Evolutionary conservation across 2,329 filamentous ascomycete species (phyloP).

Genomic region (Cladosporium sp.): DNA sequence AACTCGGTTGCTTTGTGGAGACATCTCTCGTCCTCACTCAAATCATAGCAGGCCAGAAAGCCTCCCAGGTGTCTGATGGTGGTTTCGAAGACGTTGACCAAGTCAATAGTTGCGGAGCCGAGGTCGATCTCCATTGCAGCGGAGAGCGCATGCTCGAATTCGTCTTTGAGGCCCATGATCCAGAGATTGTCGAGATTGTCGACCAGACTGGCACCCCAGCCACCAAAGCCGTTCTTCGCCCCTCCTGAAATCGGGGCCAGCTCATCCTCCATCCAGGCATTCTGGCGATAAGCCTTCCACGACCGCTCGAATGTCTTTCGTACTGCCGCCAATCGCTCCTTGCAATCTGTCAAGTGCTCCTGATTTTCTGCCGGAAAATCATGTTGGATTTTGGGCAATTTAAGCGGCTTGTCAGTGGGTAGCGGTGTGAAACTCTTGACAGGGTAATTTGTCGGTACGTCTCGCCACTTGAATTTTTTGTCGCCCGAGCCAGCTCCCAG

Average conservation of each 20-base stretch:
- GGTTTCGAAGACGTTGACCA: conserved; percentile 48
- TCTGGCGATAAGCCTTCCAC: conserved; percentile 42
- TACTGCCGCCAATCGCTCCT: conserved; percentile 35
- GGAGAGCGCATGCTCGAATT: conserved; percentile 44
- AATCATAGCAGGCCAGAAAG: conserved; percentile 33
- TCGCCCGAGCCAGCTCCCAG: conserved; percentile 3
- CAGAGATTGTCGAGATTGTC: conserved; percentile 45
- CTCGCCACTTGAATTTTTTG: conserved; percentile 36
- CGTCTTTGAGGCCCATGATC: conserved; percentile 46
- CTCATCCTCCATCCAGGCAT: conserved; percentile 49
- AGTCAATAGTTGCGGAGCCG: conserved; percentile 33
- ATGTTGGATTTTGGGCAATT: conserved; percentile 41
- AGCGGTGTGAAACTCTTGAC: conserved; percentile 34
- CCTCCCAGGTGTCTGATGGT: conserved; percentile 43
- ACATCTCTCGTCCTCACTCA: conserved; percentile 32
- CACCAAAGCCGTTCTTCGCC: conserved; percentile 40
- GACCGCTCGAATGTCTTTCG: conserved; percentile 40
- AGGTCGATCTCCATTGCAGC: conserved; percentile 43
- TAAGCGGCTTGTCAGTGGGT: conserved; percentile 34
- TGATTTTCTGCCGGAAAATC: conserved; percentile 35
- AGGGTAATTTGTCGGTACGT: conserved; percentile 38
- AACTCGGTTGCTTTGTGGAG: conserved; percentile 35
- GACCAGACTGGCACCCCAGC: conserved; percentile 45
- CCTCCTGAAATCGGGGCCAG: conserved; percentile 41
- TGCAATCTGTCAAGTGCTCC: conserved; percentile 29